Percentiles rank a stretch among this genome's conserved stretches.
phyloP scores from a whole-genome alignment of 1,139 yeast species.

The Blastobotrys indianensis region DNA sequence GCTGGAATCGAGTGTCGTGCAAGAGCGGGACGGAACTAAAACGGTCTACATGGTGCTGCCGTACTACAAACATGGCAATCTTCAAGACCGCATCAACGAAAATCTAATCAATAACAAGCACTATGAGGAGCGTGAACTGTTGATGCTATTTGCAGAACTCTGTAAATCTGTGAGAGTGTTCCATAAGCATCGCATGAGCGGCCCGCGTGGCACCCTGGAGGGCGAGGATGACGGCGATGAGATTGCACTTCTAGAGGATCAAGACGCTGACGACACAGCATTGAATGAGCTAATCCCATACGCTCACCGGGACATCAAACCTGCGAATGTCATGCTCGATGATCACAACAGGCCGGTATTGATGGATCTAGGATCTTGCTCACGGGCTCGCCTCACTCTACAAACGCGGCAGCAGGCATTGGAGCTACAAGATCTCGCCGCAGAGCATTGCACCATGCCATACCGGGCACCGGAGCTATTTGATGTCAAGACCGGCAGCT shows the following conservation, averaged over 20 bases:
- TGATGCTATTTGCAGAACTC: constrained; percentile 57
- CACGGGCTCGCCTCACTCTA: constrained; percentile 53
- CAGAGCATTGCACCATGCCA: constrained; percentile 80
- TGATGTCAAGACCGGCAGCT: constrained; percentile 61
- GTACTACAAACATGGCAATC: constrained; percentile 60
- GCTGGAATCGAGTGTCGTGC: constrained; percentile 64
- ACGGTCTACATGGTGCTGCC: constrained; percentile 77
- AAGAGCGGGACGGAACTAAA: constrained; percentile 72
- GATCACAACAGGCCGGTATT: constrained; percentile 62
- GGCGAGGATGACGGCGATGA: constrained; percentile 10
- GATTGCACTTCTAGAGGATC: constrained; percentile 12
- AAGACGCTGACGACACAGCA: constrained; percentile 33
- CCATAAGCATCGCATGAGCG: constrained; percentile 48
- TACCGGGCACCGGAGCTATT: constrained; percentile 87
- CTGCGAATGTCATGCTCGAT: constrained; percentile 80
- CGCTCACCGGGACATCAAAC: constrained; percentile 84
- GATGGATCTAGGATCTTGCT: constrained; percentile 79
- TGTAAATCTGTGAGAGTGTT: constrained; percentile 70
- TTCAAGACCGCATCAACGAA: constrained; percentile 70
- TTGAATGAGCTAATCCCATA: constrained; percentile 58
- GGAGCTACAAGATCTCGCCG: constrained; percentile 72
- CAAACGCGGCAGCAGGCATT: constrained; percentile 65
- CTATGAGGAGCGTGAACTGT: constrained; percentile 57
- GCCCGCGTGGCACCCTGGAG: constrained; percentile 7
- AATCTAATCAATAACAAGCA: constrained; percentile 50